phyloP scores from a whole-genome alignment of 495 filamentous ascomycete genomes.

The Lasiosphaeria hispida region DNA sequence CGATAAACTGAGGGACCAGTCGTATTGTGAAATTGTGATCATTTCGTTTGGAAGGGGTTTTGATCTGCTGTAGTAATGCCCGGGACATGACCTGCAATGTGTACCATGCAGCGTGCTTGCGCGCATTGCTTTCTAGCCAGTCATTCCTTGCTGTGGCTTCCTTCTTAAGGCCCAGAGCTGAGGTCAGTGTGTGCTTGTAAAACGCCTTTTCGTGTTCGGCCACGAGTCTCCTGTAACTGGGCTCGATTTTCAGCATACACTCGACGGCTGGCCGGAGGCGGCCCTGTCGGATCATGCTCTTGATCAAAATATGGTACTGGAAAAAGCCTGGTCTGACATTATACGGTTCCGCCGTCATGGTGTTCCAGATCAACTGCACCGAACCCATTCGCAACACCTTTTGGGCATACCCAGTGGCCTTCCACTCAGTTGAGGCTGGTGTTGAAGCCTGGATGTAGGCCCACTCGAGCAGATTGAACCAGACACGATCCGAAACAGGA shows the following conservation, averaged over 20 bases:
- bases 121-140: conserved; percentile 1
- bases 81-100: conserved; percentile 14
- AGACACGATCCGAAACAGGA: conserved; percentile 26
- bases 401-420: conserved; percentile 11
- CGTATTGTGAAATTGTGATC: conserved; percentile 16
- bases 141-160: neutral
- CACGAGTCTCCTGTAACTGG: conserved; percentile 26
- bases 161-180: conserved; percentile 1
- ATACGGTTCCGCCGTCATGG: conserved; percentile 33
- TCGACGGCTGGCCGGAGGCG: conserved; percentile 17
- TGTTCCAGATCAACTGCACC: conserved; percentile 33
- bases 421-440: conserved; percentile 30
- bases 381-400: conserved; percentile 18
- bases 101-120: conserved; percentile 21
- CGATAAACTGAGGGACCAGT: conserved; percentile 42
- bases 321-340: conserved; percentile 29
- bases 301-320: conserved; percentile 32
- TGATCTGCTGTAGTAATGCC: conserved; percentile 14
- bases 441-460: conserved; percentile 29
- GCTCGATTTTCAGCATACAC: conserved; percentile 26
- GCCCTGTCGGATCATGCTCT: conserved; percentile 24
- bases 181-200: conserved; percentile 24
- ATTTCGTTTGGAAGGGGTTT: neutral
- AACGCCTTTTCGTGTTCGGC: conserved; percentile 30
- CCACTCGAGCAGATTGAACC: conserved; percentile 39